Conservation (phyloP, 805 yeast genomes). For the Cephaloascus fragrans region DNA sequence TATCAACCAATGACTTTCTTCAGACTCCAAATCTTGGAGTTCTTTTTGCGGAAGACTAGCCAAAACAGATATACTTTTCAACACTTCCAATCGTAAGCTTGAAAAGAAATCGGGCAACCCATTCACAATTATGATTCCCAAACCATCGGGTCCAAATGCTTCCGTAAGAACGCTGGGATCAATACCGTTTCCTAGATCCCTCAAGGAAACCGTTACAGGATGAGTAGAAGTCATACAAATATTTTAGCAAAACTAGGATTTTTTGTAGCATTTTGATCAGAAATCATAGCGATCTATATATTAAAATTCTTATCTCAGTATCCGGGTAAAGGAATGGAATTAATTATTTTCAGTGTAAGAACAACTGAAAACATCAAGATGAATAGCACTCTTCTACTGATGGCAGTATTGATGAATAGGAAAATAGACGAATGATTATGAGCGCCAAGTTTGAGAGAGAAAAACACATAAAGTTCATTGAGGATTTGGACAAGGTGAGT, state of each 20-base stretch:
- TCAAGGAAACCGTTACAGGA: conserved; percentile 21
- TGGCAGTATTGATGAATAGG: too few species aligned
- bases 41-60: conserved; percentile 25
- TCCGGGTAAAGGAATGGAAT: too few species aligned
- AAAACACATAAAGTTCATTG: conserved; percentile 53
- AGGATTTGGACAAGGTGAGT: conserved; percentile 30
- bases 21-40: conserved; percentile 30
- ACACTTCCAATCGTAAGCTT: conserved; percentile 29
- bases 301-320: too few species aligned
- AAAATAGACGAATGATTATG: too few species aligned
- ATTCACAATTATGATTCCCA: conserved; percentile 42
- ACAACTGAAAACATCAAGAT: too few species aligned
- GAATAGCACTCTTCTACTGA: too few species aligned
- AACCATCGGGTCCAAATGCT: conserved; percentile 47
- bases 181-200: conserved; percentile 19
- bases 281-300: too few species aligned
- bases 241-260: too few species aligned
- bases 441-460: conserved; percentile 12
- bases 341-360: too few species aligned
- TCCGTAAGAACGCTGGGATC: conserved; percentile 18
- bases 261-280: too few species aligned
- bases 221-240: too few species aligned
- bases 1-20: conserved; percentile 41
- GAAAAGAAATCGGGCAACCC: conserved; percentile 28
- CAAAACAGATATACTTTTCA: conserved; percentile 29